A percentile compares a stretch with the other conserved stretches of the same genome.
phyloP scores from a whole-genome alignment of 1,284 basidiomycete species.

The Cystobasidiaceae sp. region DNA sequence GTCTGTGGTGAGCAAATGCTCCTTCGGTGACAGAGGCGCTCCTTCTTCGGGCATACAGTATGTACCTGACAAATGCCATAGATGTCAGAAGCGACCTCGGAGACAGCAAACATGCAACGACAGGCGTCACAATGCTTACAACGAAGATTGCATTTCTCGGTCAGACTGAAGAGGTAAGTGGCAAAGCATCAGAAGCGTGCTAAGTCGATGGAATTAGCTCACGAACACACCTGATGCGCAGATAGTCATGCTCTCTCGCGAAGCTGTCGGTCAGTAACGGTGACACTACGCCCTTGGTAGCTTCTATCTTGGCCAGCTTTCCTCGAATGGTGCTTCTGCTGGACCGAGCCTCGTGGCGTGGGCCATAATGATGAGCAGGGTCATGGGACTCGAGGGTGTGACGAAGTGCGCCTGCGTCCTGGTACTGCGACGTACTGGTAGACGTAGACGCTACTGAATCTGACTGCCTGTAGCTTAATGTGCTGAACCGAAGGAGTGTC shows the following conservation, averaged over 20 bases:
- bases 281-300: slow-evolving; percentile 2
- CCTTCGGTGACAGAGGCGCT: slow-evolving; percentile 64
- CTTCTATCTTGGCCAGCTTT: slow-evolving; percentile 19
- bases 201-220: neutral
- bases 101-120: too few relatives aligned
- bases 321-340: neutral
- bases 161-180: slow-evolving; percentile 62
- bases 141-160: slow-evolving; percentile 79
- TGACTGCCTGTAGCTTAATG: too few relatives aligned
- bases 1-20: slow-evolving; percentile 65
- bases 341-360: too few relatives aligned
- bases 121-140: slow-evolving; percentile 56
- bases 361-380: too few relatives aligned
- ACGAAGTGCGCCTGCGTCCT: too few relatives aligned
- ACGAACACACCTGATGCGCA: slow-evolving; percentile 65
- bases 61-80: too few relatives aligned
- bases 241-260: slow-evolving; percentile 67
- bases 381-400: too few relatives aligned
- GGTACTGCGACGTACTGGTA: too few relatives aligned
- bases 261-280: slow-evolving; percentile 55
- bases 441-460: too few relatives aligned
- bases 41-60: slow-evolving; percentile 88
- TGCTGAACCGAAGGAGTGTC: too few relatives aligned
- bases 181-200: too few relatives aligned
- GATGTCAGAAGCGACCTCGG: too few relatives aligned